These are phyloP conservation scores for Herpotrichia juniperi DNA, from an alignment of 2,329 filamentous ascomycete species.

Conservation along the genomic window DNA sequence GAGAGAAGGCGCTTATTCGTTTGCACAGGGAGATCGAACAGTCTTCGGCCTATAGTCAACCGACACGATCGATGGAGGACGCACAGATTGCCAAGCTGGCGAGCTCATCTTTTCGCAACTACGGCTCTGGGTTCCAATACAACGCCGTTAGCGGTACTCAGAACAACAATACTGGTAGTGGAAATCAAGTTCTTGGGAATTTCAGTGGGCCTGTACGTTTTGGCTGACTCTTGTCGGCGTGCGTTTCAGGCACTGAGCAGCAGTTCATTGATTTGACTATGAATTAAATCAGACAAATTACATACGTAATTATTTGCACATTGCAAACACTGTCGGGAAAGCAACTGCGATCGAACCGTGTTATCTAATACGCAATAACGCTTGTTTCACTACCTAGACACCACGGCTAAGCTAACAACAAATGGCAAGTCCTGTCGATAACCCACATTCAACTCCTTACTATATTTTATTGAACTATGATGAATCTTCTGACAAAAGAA, in stretches of 20 bases:
- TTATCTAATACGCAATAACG: background rate
- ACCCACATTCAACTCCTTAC: too few relatives aligned
- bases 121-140: background rate
- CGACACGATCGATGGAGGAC: background rate
- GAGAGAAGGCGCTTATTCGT: background rate
- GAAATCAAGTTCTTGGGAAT: background rate
- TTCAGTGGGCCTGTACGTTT: constrained; percentile 1
- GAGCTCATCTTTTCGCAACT: background rate
- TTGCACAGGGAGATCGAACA: background rate
- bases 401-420: background rate
- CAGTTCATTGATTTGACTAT: background rate
- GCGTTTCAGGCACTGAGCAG: background rate
- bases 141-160: background rate
- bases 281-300: background rate
- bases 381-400: background rate
- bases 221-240: background rate
- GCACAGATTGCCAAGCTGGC: background rate
- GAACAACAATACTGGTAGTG: constrained; percentile 1
- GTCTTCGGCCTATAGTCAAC: background rate
- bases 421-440: too few relatives aligned
- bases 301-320: background rate
- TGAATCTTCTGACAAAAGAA: background rate
- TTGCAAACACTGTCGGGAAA: background rate
- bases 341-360: background rate
- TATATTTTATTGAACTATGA: background rate